A percentile compares a stretch with the other conserved stretches of the same genome.
Evolutionary conservation across 2,329 filamentous ascomycete genomes (phyloP).

Genomic region (Colletotrichum truncatum): DNA sequence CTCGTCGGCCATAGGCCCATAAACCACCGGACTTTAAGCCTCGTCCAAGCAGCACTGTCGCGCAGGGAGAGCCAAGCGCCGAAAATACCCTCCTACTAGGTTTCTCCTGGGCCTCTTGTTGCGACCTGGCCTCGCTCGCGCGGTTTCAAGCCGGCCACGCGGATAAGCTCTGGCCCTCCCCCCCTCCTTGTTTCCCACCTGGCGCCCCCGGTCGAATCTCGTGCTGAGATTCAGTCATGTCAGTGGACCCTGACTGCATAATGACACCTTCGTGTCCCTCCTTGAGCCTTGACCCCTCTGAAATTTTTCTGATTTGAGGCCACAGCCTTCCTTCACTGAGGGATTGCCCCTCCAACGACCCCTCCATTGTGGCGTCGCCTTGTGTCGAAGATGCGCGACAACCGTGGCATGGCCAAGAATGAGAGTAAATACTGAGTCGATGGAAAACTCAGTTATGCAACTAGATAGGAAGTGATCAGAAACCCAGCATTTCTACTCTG

Average conservation of each 20-base stretch:
- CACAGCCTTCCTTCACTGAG: slow-evolving; percentile 20
- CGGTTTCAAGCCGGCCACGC: slow-evolving; percentile 28
- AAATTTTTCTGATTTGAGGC: slow-evolving; percentile 4
- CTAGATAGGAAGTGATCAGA: not conserved
- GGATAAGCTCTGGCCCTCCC: slow-evolving; percentile 25
- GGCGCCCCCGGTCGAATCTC: slow-evolving; percentile 10
- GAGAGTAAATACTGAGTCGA: not conserved
- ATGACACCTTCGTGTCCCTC: slow-evolving; percentile 21
- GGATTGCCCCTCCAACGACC: slow-evolving; percentile 21
- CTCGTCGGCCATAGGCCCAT: slow-evolving; percentile 18
- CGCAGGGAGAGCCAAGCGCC: slow-evolving; percentile 15
- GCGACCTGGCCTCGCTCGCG: slow-evolving; percentile 16
- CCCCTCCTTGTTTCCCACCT: not conserved
- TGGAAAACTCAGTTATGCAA: not conserved
- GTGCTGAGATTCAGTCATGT: slow-evolving; percentile 21
- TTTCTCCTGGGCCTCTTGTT: not conserved
- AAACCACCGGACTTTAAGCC: slow-evolving; percentile 17
- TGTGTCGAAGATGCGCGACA: slow-evolving; percentile 18
- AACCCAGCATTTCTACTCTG: not conserved
- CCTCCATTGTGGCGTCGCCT: slow-evolving; percentile 10
- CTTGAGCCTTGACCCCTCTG: not conserved
- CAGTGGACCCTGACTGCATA: slow-evolving; percentile 29
- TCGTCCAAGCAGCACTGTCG: slow-evolving; percentile 8
- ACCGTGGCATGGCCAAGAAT: not conserved
- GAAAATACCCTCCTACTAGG: slow-evolving; percentile 13